These are phyloP conservation scores for Paraphoma sp. DNA, from an alignment of 2,329 filamentous ascomycete genomes.

Conservation along the genomic window DNA sequence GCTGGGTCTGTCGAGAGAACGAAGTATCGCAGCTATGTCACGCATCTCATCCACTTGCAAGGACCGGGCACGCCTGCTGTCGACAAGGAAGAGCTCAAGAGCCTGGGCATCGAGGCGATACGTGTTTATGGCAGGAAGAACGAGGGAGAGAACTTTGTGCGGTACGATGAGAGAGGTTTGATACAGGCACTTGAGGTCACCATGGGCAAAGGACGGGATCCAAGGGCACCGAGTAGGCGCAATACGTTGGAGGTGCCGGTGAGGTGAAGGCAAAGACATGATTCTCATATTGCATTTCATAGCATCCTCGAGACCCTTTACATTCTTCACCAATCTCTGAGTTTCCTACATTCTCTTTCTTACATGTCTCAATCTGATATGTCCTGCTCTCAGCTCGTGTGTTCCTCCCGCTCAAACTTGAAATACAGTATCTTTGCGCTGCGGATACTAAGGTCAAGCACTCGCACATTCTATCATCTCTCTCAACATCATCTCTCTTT, in stretches of 20 bases:
- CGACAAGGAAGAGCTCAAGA: constrained; percentile 67
- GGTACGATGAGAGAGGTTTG: constrained; percentile 79
- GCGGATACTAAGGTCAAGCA: too few relatives aligned
- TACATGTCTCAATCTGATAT: too few relatives aligned
- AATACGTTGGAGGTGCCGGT: constrained; percentile 57
- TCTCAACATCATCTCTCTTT: background rate
- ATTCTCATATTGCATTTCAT: background rate
- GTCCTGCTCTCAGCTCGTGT: too few relatives aligned
- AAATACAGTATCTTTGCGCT: too few relatives aligned
- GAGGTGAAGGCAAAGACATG: background rate
- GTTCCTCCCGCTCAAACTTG: too few relatives aligned
- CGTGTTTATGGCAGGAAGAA: constrained; percentile 75
- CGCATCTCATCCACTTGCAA: constrained; percentile 82
- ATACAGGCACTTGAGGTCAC: constrained; percentile 78
- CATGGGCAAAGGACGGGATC: constrained; percentile 67
- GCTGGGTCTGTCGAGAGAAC: constrained; percentile 25
- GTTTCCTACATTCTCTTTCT: background rate
- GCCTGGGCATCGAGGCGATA: constrained; percentile 77
- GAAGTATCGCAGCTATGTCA: constrained; percentile 74
- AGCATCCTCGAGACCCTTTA: background rate
- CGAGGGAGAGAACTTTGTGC: constrained; percentile 61
- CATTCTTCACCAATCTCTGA: background rate
- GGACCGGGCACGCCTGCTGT: constrained; percentile 73
- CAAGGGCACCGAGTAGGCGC: constrained; percentile 60
- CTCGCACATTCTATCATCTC: too few relatives aligned